Evolutionary conservation across 352 stramenopile genomes (phyloP), one percentile per base, ranked within the genome.

Genomic region (Globisporangium carolinianum): DNA sequence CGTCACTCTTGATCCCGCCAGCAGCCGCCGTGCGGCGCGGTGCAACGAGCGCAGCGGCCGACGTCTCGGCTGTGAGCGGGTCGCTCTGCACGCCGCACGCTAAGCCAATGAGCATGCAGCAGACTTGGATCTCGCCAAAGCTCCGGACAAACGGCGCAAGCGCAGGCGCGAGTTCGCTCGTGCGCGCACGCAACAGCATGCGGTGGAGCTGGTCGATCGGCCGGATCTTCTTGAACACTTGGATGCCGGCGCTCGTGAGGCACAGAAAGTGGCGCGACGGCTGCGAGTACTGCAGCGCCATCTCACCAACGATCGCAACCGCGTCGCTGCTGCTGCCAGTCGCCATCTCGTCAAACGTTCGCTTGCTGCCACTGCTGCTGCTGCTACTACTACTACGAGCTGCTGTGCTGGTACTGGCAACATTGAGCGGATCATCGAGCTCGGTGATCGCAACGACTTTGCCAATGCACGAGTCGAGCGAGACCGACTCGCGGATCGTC

Each of bases 211-310:
- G 76, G 57, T 97, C 89, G 18, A 96, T 75, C 8, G 89, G 89
- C 4, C 89, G 80, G 43, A 96, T 83, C 66, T 96, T 96, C 65
- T 91, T 87, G 60, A 96, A 91, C 15, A 94, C 75, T 64, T 97
- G 88, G 65, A 97, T 88, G 17, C 87, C 87, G 0, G 77, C 65
- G 51, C 85, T 92, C 10, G 86, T 95, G 35, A 97, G 62, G 42
- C 86, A 93, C 32, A 97, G 54, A 58, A 97, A 90, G 57, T 93
- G 84, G 24, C 88, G 78, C 43, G 83, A 81, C 36, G 83, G 79
- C 37, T 89, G 70, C 8, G 78, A 91, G 53, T 87, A 90, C 75
- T 96, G 89, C 1, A 83, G 69, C n/a, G 86, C 81, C 68, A 95
- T 88, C 53, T 96, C 88, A 18, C 71, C 65, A 47, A 89, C 72